A percentile compares a stretch with the other conserved stretches of the same genome.
Conservation (phyloP, 2,329 filamentous ascomycete genomes). For the Fusarium secorum region DNA sequence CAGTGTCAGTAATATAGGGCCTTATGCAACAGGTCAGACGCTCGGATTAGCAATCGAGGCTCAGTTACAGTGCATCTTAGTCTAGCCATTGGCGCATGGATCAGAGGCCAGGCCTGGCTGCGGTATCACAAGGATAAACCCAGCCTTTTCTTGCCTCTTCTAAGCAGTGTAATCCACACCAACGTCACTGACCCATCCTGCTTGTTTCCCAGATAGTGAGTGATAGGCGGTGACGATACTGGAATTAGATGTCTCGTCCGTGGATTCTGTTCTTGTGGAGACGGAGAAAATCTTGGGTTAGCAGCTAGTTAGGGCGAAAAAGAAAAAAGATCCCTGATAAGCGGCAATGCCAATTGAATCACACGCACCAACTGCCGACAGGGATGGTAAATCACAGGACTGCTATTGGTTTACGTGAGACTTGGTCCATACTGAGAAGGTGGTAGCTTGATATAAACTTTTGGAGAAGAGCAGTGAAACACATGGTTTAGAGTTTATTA, state of each 20-base stretch:
- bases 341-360: conserved; percentile 10
- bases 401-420: conserved; percentile 23
- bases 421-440: conserved; percentile 16
- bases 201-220: conserved; percentile 16
- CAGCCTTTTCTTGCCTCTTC: not conserved
- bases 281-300: conserved; percentile 9
- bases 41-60: conserved; percentile 20
- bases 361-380: conserved; percentile 31
- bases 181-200: not conserved
- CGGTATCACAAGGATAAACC: conserved; percentile 6
- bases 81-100: not conserved
- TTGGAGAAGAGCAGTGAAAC: not conserved
- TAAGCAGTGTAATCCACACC: conserved; percentile 2
- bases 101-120: not conserved
- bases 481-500: not conserved
- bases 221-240: conserved; percentile 31
- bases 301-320: not conserved
- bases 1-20: conserved; percentile 11
- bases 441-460: conserved; percentile 21
- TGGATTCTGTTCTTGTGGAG: conserved; percentile 8
- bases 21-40: conserved; percentile 11
- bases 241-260: conserved; percentile 21
- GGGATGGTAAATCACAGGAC: conserved; percentile 14
- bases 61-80: not conserved
- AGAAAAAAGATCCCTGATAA: conserved; percentile 19